These are phyloP conservation scores for Botrytis byssoidea DNA, from an alignment of 2,329 filamentous ascomycete genomes.

Conservation along the genomic window DNA sequence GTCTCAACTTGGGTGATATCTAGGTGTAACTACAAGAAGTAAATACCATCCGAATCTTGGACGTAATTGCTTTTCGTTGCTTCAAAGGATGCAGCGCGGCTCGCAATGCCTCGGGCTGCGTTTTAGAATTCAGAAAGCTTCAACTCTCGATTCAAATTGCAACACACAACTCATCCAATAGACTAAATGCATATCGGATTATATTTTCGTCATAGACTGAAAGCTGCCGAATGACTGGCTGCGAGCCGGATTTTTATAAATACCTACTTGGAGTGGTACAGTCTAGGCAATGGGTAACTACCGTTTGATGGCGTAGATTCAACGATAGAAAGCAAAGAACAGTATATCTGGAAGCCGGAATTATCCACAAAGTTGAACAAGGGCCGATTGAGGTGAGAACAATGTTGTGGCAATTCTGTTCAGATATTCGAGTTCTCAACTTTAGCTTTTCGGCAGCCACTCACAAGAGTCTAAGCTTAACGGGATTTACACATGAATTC, in stretches of 20 bases:
- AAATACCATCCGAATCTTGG: background rate
- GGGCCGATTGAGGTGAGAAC: background rate
- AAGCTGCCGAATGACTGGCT: background rate
- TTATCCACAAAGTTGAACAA: background rate
- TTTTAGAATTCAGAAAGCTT: background rate
- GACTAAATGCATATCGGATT: background rate
- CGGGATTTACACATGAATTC: background rate
- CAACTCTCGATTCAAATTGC: background rate
- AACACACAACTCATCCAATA: background rate
- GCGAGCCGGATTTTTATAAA: background rate
- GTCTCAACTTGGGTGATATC: too few relatives aligned
- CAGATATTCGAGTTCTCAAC: background rate
- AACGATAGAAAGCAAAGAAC: background rate
- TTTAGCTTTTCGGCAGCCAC: background rate
- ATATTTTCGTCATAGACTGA: background rate
- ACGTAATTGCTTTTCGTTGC: background rate
- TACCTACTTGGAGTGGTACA: background rate
- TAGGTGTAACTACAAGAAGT: too few relatives aligned
- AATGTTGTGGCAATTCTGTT: background rate
- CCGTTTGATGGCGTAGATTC: background rate
- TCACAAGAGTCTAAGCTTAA: background rate
- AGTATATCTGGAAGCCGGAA: background rate
- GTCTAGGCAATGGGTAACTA: background rate
- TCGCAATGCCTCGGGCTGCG: background rate
- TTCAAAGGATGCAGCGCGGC: background rate